These are phyloP conservation scores for Skeletonema menzelii DNA, from an alignment of 108 stramenopile genomes.

Conservation along the genomic window DNA sequence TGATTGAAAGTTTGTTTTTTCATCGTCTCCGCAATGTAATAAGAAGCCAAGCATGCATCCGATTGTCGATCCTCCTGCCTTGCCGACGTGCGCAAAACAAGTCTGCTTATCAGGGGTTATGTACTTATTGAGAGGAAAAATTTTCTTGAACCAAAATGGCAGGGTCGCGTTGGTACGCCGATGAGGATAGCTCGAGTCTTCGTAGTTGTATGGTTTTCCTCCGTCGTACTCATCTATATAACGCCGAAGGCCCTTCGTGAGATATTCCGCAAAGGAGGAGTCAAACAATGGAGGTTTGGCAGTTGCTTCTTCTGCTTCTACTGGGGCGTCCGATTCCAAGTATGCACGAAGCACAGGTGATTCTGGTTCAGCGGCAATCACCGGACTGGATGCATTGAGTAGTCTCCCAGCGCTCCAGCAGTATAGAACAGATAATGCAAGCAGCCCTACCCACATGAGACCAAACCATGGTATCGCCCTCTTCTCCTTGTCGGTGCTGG, in stretches of 20 bases:
- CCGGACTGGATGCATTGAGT: not conserved
- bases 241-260: not conserved
- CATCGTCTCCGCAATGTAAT: slow-evolving; percentile 16
- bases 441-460: not conserved
- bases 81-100: slow-evolving; percentile 40
- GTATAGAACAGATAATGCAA: not conserved
- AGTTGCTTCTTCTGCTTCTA: not conserved
- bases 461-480: not conserved
- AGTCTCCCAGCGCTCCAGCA: not conserved
- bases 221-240: slow-evolving; percentile 1
- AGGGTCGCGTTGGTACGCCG: slow-evolving; percentile 20
- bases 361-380: too few relatives aligned
- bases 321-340: not conserved
- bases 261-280: slow-evolving; percentile 18
- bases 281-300: slow-evolving; percentile 1
- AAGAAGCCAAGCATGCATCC: slow-evolving; percentile 40
- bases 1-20: slow-evolving; percentile 4
- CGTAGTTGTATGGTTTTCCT: slow-evolving; percentile 17
- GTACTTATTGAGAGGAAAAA: slow-evolving; percentile 19
- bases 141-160: slow-evolving; percentile 33
- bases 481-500: not conserved
- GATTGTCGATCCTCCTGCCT: slow-evolving; percentile 37
- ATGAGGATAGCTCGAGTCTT: slow-evolving; percentile 18
- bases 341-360: not conserved
- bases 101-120: slow-evolving; percentile 19